Base-by-base conservation (phyloP, 805 yeast species). In the Priceomyces melissophilus region DNA sequence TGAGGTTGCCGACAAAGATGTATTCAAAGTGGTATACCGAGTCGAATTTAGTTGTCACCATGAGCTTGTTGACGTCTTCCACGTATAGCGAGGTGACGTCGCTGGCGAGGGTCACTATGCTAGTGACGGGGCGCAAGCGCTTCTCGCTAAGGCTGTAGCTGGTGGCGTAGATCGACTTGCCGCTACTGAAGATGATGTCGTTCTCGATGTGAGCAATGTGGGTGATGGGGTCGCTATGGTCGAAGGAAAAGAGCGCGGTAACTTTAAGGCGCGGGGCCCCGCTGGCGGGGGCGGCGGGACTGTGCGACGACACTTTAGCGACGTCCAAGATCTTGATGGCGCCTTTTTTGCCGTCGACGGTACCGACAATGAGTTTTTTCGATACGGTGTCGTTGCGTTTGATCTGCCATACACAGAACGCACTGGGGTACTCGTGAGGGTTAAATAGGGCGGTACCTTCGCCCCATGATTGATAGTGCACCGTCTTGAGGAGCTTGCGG, bases 331-430 rank as follows among this genome's bases (percentile, higher is more conserved):
- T 61, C 39, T 65, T 68, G 37, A 69, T 57, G 1, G 58, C 41
- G 2, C 75, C 74, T 5, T 33, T 34, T 2, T 28, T 38, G 0
- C 38, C 46, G 8, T 47, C 50, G 2, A 46, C 40, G 5, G 61
- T 48, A 1, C 71, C 71, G 26, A 66, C 44, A n/a, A 69, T 50
- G 4, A 69, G 43, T 40, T 69, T 69, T 42, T 65, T 67, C 9
- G 73, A 59, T 3, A 52, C 48, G 13, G 60, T 48, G 4, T 58
- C 63, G 10, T 52, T 49, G 23, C 70, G 50, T 10, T 48, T 42
- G 3, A 69, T 53, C 11, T 61, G 55, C 72, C 75, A 69, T 6
- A 69, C 49, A 38, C 63, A 50, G 3, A 60, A 52, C 27, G 62
- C 57, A 1, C 53, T 37, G 1, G 73, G 72, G 16, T 43, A 40